Conservation (phyloP, 2,329 filamentous ascomycete genomes). For the Stachybotrys echinatus region DNA sequence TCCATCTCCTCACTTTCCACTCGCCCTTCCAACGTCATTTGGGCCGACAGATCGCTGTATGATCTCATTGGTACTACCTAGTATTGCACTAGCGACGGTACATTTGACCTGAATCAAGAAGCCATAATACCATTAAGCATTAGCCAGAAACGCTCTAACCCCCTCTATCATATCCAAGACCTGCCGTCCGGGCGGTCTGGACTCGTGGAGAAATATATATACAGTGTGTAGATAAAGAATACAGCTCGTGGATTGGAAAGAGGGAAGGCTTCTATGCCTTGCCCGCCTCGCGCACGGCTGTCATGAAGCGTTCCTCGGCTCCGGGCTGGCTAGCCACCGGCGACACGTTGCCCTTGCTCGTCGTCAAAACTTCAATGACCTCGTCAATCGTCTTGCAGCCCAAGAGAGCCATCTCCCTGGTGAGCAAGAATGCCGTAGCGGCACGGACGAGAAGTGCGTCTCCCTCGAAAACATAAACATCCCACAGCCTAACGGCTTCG, state of each 20-base stretch:
- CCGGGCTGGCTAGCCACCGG: slow-evolving; percentile 33
- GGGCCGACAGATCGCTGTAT: too few species aligned
- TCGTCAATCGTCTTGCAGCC: slow-evolving; percentile 39
- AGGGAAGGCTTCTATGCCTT: slow-evolving; percentile 17
- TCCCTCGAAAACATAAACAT: slow-evolving; percentile 78
- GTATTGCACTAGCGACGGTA: too few species aligned
- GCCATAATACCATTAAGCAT: not conserved
- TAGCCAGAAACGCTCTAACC: not conserved
- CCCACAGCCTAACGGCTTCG: slow-evolving; percentile 69
- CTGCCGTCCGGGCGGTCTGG: not conserved
- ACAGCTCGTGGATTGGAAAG: not conserved
- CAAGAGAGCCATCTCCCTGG: slow-evolving; percentile 46
- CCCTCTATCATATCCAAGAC: not conserved
- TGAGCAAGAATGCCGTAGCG: slow-evolving; percentile 60
- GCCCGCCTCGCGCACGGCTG: slow-evolving; percentile 27
- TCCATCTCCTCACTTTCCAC: too few species aligned
- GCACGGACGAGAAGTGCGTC: slow-evolving; percentile 67
- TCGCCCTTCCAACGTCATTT: too few species aligned
- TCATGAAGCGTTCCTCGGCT: slow-evolving; percentile 40
- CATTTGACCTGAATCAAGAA: too few species aligned
- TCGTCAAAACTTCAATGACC: slow-evolving; percentile 32
- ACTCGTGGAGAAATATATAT: not conserved
- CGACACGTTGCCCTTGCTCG: slow-evolving; percentile 19
- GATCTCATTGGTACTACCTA: too few species aligned
- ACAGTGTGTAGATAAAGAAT: not conserved